These are phyloP conservation scores for Didymella sp. DNA, from an alignment of 2,329 filamentous ascomycete genomes.

Conservation along the genomic window DNA sequence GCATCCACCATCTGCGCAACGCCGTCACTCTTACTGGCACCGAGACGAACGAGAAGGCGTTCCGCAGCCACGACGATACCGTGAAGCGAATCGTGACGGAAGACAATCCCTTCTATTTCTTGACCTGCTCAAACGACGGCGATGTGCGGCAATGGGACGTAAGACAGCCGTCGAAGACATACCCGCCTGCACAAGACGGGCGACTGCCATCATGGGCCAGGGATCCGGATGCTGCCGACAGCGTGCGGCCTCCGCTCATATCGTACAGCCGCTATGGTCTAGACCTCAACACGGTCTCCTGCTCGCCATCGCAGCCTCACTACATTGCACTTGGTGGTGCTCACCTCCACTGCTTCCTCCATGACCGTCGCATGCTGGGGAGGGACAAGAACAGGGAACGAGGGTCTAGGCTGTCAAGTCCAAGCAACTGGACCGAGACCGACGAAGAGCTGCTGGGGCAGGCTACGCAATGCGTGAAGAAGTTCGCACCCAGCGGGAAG, in stretches of 20 bases:
- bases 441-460: conserved; percentile 64
- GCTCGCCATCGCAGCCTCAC: conserved; percentile 70
- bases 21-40: conserved; percentile 63
- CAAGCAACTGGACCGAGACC: conserved; percentile 49
- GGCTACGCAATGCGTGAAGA: conserved; percentile 70
- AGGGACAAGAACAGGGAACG: conserved; percentile 63
- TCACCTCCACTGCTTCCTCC: conserved; percentile 72
- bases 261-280: conserved; percentile 69
- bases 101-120: conserved; percentile 70
- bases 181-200: conserved; percentile 56
- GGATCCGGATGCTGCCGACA: conserved; percentile 54
- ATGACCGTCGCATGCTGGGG: conserved; percentile 72
- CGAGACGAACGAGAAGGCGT: conserved; percentile 68
- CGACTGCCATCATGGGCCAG: conserved; percentile 36
- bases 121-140: conserved; percentile 74
- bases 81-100: conserved; percentile 75
- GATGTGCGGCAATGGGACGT: conserved; percentile 74
- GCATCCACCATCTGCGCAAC: conserved; percentile 59
- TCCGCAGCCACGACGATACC: conserved; percentile 68
- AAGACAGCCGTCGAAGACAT: conserved; percentile 68
- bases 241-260: conserved; percentile 68
- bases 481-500: conserved; percentile 69
- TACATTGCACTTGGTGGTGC: conserved; percentile 74
- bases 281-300: conserved; percentile 73
- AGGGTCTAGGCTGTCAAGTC: conserved; percentile 56